Conservation (phyloP, 192 early-diverging fungal species). For the Umbelopsis sp. region DNA sequence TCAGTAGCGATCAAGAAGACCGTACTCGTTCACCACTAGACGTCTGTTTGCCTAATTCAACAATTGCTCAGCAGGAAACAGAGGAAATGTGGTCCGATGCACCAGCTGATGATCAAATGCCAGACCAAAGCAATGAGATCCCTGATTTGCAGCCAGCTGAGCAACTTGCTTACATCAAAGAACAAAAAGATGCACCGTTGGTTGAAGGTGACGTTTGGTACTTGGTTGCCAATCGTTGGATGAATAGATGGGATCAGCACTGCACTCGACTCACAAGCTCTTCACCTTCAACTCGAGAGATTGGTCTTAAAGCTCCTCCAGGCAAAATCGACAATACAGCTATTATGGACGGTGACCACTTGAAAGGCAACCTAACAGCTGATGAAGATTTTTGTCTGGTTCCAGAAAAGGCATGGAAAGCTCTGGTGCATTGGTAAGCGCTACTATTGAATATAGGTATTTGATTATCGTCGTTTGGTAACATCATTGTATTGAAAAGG, state of each 20-base stretch:
- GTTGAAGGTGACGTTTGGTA: slow-evolving; percentile 50
- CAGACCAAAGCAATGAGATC: not conserved
- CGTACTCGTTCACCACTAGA: slow-evolving; percentile 1
- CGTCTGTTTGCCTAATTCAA: not conserved
- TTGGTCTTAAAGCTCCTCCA: slow-evolving; percentile 32
- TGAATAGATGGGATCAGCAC: slow-evolving; percentile 47
- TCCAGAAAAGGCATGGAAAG: slow-evolving; percentile 53
- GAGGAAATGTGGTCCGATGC: not conserved
- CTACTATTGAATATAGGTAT: not conserved
- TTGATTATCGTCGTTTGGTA: slow-evolving; percentile 26
- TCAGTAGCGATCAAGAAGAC: slow-evolving; percentile 22
- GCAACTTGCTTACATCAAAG: slow-evolving; percentile 19
- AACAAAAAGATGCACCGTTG: slow-evolving; percentile 24
- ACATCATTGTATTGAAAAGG: slow-evolving; percentile 8
- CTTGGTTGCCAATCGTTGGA: slow-evolving; percentile 51
- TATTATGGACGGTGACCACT: slow-evolving; percentile 37
- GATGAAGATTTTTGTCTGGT: slow-evolving; percentile 40
- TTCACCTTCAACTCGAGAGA: not conserved
- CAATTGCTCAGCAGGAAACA: not conserved
- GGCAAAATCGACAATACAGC: slow-evolving; percentile 52
- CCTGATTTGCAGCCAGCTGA: slow-evolving; percentile 21
- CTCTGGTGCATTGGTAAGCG: slow-evolving; percentile 51
- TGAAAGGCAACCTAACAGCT: slow-evolving; percentile 40
- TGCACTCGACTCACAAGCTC: slow-evolving; percentile 32
- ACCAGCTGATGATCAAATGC: not conserved